Percentiles rank a stretch among this genome's conserved stretches.
Evolutionary conservation across 371 early-diverging fungal genomes (phyloP).

Genomic region (Rhizopus arrhizus): DNA sequence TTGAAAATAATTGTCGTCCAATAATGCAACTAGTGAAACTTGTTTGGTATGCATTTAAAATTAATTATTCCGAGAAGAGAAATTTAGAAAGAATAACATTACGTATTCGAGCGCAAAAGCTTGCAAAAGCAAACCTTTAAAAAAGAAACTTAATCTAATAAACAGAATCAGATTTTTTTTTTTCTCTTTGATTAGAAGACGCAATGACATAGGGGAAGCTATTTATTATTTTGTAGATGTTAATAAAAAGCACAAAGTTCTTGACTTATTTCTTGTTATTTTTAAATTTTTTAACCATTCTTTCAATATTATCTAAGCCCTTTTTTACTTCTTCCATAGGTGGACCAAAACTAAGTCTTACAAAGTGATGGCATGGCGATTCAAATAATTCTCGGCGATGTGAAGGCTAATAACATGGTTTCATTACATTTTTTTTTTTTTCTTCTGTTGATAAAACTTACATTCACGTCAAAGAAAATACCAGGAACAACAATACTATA

Average conservation of each 20-base stretch:
- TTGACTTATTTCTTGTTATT: neutral
- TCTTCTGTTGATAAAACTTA: slow-evolving; percentile 17
- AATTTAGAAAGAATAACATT: too few species aligned
- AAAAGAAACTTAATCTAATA: too few species aligned
- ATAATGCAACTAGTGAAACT: too few species aligned
- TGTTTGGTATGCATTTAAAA: too few species aligned
- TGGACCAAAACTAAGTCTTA: slow-evolving; percentile 56
- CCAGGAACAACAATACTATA: slow-evolving; percentile 52
- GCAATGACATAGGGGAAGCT: too few species aligned
- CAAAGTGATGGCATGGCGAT: slow-evolving; percentile 56
- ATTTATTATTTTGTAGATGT: too few species aligned
- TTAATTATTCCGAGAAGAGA: too few species aligned
- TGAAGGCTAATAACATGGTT: slow-evolving; percentile 36
- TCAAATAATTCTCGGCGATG: slow-evolving; percentile 56
- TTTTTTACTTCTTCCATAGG: slow-evolving; percentile 49
- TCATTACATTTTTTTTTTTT: neutral
- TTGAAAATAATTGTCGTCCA: too few species aligned
- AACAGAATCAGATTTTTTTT: too few species aligned
- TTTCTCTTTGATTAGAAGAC: too few species aligned
- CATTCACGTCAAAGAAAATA: slow-evolving; percentile 59
- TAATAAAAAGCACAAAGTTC: neutral
- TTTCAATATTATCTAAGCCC: slow-evolving; percentile 35
- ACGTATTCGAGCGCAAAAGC: too few species aligned
- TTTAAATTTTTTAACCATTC: slow-evolving; percentile 19
- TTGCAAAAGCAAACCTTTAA: too few species aligned